Evolutionary conservation across 331 rosid genomes (phyloP), one percentile per base, ranked within the genome.

Genomic region (Telfairia occidentalis): DNA sequence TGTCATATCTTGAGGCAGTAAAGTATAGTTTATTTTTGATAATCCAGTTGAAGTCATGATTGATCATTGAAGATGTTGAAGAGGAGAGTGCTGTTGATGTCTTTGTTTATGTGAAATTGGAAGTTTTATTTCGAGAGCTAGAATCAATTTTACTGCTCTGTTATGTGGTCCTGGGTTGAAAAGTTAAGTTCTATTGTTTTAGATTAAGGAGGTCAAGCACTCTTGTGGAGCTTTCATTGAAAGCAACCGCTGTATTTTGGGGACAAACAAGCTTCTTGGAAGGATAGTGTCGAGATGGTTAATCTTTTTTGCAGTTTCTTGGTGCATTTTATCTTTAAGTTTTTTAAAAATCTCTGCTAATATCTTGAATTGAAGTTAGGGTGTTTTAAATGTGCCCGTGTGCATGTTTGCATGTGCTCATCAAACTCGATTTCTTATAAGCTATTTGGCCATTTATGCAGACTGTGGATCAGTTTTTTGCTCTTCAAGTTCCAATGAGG

Each of bases 401-500:
- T 13, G 19, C 1, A 9, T 5, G 34, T 55, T 13, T 12, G 67
- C 30, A 16, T 30, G 23, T 29, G 15, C 19, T 2, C 34, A 64
- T 37, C 71, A 64, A 65, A n/a, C 26, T 52, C 60, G 21, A 21
- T 24, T 40, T 15, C 34, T 34, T 43, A 48, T 70, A 7, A 67
- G 18, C 48, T 60, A 40, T 15, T 40, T 34, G 46, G 59, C 34
- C 46, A 5, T 50, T 32, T 13, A 23, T 85, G 92, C 96, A 94
- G 99, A 92, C 97, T 0, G 93, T 92, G 65, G 99, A 95, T 82
- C 99, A 95, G 63, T 95, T 95, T 84, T 95, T 95, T 52, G 89
- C 84, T 76, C 91, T 90, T 50, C 92, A 95, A 83, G 99, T 95
- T 79, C 99, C 99, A 57, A 95, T 95, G 99, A 84, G 99, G 83